Evolutionary conservation across 2,329 filamentous ascomycete genomes (phyloP).

Genomic region (Cercospora sp.): DNA sequence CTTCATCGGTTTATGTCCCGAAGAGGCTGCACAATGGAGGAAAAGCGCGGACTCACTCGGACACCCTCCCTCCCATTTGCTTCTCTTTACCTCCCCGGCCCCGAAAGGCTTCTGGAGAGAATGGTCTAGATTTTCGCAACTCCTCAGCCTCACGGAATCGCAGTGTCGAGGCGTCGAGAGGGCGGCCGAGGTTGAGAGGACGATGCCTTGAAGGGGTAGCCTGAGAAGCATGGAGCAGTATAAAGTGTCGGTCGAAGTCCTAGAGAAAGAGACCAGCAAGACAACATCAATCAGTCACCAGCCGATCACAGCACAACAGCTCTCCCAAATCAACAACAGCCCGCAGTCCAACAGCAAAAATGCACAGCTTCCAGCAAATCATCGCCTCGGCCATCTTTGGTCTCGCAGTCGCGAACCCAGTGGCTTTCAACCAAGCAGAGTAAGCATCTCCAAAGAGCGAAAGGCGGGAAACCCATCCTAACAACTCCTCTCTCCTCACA

Average conservation of each 20-base stretch:
- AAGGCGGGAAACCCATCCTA: background rate
- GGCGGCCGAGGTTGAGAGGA: background rate
- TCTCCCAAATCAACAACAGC: background rate
- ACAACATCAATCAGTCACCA: background rate
- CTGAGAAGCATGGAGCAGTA: background rate
- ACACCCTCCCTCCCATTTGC: background rate
- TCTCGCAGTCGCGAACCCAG: constrained; percentile 3
- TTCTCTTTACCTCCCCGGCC: background rate
- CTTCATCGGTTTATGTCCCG: background rate
- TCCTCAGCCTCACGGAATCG: background rate
- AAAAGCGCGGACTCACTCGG: background rate
- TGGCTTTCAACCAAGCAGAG: background rate
- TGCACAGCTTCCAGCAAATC: constrained; percentile 4
- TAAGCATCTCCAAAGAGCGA: background rate
- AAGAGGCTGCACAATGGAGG: background rate
- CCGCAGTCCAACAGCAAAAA: background rate
- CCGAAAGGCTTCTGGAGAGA: background rate
- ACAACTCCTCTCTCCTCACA: background rate
- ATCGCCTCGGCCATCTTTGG: constrained; percentile 7
- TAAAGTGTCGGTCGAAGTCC: background rate
- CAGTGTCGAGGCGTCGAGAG: background rate
- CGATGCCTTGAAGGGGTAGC: background rate
- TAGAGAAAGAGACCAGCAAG: background rate
- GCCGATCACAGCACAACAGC: background rate
- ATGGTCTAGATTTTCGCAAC: background rate